A percentile compares a stretch with the other conserved stretches of the same genome.
phyloP scores from a whole-genome alignment of 176 grass and related monocot species.

The Eragrostis nindensis region DNA sequence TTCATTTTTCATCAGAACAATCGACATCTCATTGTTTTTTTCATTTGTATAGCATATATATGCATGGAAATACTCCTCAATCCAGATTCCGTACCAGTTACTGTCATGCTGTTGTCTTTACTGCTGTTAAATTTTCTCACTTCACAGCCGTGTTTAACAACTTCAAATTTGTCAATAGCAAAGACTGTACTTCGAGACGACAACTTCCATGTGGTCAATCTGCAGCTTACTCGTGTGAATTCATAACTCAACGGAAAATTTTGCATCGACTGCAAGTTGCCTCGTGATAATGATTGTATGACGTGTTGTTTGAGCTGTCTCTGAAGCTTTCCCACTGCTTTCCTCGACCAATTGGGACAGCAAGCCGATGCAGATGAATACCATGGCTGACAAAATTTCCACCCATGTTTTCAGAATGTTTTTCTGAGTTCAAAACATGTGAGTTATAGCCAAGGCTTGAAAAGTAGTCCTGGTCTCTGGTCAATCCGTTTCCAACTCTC shows the following conservation, averaged over 20 bases:
- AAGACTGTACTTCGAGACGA: background rate
- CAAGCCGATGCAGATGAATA: background rate
- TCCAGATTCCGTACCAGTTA: background rate
- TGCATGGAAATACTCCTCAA: conserved; percentile 19
- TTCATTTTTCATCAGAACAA: too few relatives aligned
- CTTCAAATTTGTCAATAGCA: background rate
- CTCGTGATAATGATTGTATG: background rate
- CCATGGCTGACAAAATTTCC: background rate
- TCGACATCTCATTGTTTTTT: too few relatives aligned
- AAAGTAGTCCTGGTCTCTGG: background rate
- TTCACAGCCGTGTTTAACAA: background rate
- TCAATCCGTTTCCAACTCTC: background rate
- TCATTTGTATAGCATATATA: conserved; percentile 17
- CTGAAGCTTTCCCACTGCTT: background rate
- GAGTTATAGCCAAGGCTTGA: background rate
- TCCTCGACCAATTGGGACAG: background rate
- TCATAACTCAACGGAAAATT: background rate
- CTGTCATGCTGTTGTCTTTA: background rate
- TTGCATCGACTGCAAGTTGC: background rate
- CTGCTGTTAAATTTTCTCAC: background rate
- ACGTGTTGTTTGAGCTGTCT: background rate
- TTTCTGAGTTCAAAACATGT: conserved; percentile 31
- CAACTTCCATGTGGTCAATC: background rate
- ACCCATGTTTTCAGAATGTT: background rate
- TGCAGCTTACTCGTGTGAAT: background rate